These are phyloP conservation scores for Kurtzmaniella cleridarum DNA, from an alignment of 805 yeast genomes.

Conservation along the genomic window DNA sequence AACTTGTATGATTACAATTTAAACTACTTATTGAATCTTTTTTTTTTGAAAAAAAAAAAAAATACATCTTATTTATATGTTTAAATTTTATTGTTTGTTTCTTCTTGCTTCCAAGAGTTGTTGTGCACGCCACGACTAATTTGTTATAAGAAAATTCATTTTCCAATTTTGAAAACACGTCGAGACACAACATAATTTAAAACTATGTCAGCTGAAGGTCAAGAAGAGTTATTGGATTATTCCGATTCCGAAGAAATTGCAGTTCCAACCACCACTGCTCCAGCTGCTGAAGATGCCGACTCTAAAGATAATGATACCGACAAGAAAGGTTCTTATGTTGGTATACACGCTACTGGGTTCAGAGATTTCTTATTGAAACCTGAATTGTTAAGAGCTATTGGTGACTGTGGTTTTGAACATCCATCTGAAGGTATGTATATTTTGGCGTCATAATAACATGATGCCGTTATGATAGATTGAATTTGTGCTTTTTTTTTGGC, in stretches of 20 bases:
- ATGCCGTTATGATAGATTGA: background rate
- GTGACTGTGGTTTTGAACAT: constrained; percentile 99
- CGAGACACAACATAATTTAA: background rate
- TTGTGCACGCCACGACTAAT: no score
- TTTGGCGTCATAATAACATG: background rate
- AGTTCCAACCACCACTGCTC: constrained; percentile 47
- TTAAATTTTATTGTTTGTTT: no score
- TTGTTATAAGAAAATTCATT: no score
- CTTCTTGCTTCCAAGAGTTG: no score
- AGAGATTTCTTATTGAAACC: constrained; percentile 96
- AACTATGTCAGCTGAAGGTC: constrained; percentile 88
- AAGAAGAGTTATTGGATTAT: constrained; percentile 98
- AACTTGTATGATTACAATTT: no score
- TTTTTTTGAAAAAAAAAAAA: no score
- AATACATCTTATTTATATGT: no score
- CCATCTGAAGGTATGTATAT: constrained; percentile 91
- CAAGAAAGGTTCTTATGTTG: constrained; percentile 96
- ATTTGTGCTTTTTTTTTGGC: no score
- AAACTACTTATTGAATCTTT: no score
- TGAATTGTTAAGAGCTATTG: constrained; percentile 93
- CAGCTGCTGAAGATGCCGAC: constrained; percentile 40
- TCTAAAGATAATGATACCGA: constrained; percentile 56
- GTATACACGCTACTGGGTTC: constrained; percentile 97
- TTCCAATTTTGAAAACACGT: background rate
- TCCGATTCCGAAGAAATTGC: constrained; percentile 96